Base-by-base conservation (phyloP, 2,329 filamentous ascomycete species). In the Rutstroemia sp. region DNA sequence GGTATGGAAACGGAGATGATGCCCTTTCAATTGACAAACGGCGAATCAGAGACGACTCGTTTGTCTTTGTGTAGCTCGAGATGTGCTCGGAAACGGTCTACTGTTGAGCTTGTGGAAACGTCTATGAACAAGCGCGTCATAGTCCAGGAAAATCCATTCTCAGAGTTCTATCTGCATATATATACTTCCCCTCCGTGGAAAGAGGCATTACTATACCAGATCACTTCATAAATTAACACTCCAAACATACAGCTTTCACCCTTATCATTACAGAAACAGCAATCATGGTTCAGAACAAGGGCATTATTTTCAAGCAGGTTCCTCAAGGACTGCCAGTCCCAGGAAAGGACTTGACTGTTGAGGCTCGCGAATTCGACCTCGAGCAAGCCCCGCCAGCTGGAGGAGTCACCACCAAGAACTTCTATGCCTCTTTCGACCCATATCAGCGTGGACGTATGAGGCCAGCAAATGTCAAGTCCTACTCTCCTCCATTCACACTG, bases 371-470 rank as follows among this genome's bases (percentile, higher is more conserved):
- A 19, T 84, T 92, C 61, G 88, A 94, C 68, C 72, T 84, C 62
- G 73, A 82, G 23, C 75, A 79, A 51, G 69, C 79, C 5, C 78
- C 83, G 27, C 79, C 84, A 10, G 70, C 79, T 46, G 86, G 87
- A 61, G 85, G 89, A 42, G 70, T 95, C 49, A 81, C 82, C 34
- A 73, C 86, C 61, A 81, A 89, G 73, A 81, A 87, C 64, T 79
- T 86, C 66, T 89, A 87, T 71, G 60, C 61, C 39, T 66, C 88
- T 42, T 87, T 87, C 73, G 90, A 95, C 71, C 90, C 90, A 2
- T 95, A 95, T 75, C 83, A 88, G 76, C 87, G 91, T 57, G 87
- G 87, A 59, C 81, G 82, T 63, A 92, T 95, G 87, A 84, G 89
- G 48, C 72, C 77, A 48, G 68, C 87, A 6, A 70, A 75, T 38